Evolutionary conservation across 2,329 filamentous ascomycete genomes (phyloP), one percentile per base, ranked within the genome.

Genomic region (Pseudopithomyces maydicus): DNA sequence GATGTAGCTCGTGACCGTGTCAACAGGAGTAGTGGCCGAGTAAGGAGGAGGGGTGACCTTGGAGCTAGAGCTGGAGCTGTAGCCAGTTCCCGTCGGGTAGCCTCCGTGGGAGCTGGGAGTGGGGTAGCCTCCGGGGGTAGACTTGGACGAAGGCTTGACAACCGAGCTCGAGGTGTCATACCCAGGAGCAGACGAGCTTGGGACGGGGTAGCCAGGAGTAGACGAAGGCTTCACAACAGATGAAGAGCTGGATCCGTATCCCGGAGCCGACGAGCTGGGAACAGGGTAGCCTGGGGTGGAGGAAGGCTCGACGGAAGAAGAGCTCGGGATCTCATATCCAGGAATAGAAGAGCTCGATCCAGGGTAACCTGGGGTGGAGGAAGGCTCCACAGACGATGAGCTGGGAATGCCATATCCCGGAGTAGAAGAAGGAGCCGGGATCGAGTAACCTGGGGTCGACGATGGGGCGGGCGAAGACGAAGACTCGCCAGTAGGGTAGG

Each of bases 1-100:
- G 12, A 59, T 63, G 52, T 66, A 66, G 20, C 64, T 70, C 3
- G 74, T 77, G 49, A 68, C 58, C 17, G 71, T 60, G 50, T 68
- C 62, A 7, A 51, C 45, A 2, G 54, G 47, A 23, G 59, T 60
- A 1, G 52, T 39, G 26, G 57, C 58, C 2, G 61, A 48, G 53
- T 63, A 60, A 14, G 56, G 52, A 33, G 43, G 49, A 26, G 42
- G 45, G 14, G 19, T 43, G 29, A 23, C 29, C 47, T 50, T 50
- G 41, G 38, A 47, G 52, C 35, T 54, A 22, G 29, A 43, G 51
- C 35, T 54, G 39, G 29, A 43, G 51, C 32, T 41, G 43, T 52
- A 15, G 44, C 58, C 59, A 4, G 47, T 50, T 26, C 33, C 46
- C 14, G 46, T 23, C 39, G 52, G 49, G 39, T 47, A 44, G 41